Conservation (phyloP, 2,329 filamentous ascomycete genomes). For the Trichothecium roseum region DNA sequence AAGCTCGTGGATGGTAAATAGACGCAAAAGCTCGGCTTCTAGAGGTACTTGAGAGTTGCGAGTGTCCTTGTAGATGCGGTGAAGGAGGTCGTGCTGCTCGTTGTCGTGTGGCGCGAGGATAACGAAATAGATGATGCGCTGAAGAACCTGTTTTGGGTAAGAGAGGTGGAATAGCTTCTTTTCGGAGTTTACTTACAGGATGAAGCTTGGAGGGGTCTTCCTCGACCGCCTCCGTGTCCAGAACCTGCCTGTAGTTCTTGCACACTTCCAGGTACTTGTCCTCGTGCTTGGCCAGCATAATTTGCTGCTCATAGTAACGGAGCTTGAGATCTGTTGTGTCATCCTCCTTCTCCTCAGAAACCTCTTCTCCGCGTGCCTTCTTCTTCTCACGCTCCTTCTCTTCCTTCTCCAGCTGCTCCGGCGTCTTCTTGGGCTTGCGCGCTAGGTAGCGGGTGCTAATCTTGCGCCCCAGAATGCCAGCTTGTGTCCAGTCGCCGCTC, state of each 20-base stretch:
- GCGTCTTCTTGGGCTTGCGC: conserved; percentile 81
- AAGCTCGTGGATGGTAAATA: conserved; percentile 90
- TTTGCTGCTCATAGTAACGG: conserved; percentile 94
- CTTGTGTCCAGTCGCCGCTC: conserved; percentile 92
- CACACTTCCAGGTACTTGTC: conserved; percentile 95
- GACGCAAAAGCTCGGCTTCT: conserved; percentile 79
- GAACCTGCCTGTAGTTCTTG: conserved; percentile 94
- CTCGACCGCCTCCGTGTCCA: conserved; percentile 93
- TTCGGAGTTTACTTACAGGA: conserved; percentile 49
- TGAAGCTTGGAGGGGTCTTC: conserved; percentile 77
- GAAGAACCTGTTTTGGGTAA: conserved; percentile 54
- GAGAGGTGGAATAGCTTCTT: conserved; percentile 1
- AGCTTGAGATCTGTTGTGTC: conserved; percentile 96
- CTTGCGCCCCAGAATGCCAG: conserved; percentile 86
- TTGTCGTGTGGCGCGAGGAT: conserved; percentile 97
- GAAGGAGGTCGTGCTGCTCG: conserved; percentile 93
- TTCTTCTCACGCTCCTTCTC: conserved; percentile 81
- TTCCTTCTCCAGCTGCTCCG: conserved; percentile 84
- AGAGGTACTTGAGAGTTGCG: conserved; percentile 68
- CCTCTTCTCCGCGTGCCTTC: conserved; percentile 68
- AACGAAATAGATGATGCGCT: conserved; percentile 95
- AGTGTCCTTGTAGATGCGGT: conserved; percentile 79
- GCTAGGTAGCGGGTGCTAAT: conserved; percentile 91
- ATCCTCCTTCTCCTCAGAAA: conserved; percentile 67
- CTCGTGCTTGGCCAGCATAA: conserved; percentile 89